phyloP scores from a whole-genome alignment of 2,329 filamentous ascomycete genomes.

The Fusarium circinatum region DNA sequence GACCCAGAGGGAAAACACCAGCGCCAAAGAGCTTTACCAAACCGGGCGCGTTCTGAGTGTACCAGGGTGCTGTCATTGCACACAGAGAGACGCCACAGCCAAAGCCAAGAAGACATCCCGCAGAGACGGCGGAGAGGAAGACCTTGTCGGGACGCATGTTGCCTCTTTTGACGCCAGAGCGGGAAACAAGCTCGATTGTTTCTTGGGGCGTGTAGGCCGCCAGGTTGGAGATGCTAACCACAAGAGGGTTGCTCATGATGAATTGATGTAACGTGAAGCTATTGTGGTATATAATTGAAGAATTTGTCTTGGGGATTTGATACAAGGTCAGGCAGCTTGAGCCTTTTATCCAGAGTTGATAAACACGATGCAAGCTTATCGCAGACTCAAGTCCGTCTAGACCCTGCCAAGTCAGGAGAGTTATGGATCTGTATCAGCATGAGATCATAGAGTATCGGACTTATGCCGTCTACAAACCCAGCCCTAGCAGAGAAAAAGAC shows the following conservation, averaged over 20 bases:
- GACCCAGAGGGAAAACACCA: constrained; percentile 35
- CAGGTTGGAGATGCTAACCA: constrained; percentile 30
- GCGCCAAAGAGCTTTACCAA: constrained; percentile 39
- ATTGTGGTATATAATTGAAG: not conserved
- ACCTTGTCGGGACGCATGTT: constrained; percentile 34
- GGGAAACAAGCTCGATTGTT: constrained; percentile 36
- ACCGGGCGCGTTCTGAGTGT: constrained; percentile 37
- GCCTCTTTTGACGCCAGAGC: constrained; percentile 32
- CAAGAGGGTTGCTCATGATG: constrained; percentile 32
- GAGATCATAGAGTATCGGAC: not conserved
- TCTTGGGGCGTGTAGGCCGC: constrained; percentile 38
- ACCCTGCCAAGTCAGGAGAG: constrained; percentile 7
- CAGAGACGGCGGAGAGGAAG: constrained; percentile 37
- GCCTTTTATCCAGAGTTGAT: not conserved
- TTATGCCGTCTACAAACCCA: not conserved
- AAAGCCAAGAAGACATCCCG: constrained; percentile 36
- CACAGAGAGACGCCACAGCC: constrained; percentile 37
- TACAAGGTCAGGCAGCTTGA: rapidly evolving
- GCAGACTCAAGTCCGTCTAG: not conserved
- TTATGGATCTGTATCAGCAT: not conserved
- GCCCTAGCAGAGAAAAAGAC: not conserved
- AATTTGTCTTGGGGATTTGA: not conserved
- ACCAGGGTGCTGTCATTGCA: constrained; percentile 38
- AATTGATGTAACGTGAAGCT: not conserved
- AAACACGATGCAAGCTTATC: not conserved